A percentile compares a stretch with the other conserved stretches of the same genome.
Conservation (phyloP, 1,284 basidiomycete species). For the Prillingera fragicola region DNA sequence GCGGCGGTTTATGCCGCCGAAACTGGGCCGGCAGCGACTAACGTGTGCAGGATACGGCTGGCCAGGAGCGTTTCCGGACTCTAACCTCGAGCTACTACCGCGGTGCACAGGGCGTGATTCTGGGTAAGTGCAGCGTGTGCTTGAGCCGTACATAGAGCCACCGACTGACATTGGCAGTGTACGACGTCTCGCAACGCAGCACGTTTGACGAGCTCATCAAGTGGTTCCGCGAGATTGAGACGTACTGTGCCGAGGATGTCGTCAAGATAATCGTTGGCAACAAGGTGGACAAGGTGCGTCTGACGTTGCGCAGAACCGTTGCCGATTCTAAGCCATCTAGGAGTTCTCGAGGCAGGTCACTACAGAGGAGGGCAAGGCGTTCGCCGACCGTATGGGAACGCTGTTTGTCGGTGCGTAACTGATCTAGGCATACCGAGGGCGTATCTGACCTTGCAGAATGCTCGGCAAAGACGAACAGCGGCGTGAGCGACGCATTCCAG, state of each 20-base stretch:
- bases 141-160: background rate
- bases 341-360: conserved; percentile 72
- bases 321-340: conserved; percentile 3
- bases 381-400: conserved; percentile 73
- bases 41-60: conserved; percentile 72
- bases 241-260: conserved; percentile 80
- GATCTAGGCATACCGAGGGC: background rate
- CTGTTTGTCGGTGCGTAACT: conserved; percentile 72
- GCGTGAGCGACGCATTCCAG: conserved; percentile 72
- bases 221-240: conserved; percentile 93
- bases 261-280: conserved; percentile 92
- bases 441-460: conserved; percentile 42
- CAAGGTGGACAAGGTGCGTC: conserved; percentile 82
- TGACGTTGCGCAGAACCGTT: too few relatives aligned
- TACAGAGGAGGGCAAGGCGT: conserved; percentile 69
- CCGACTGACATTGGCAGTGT: conserved; percentile 54
- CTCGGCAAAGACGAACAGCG: conserved; percentile 75
- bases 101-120: conserved; percentile 59
- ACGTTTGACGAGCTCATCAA: conserved; percentile 86
- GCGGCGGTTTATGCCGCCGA: background rate
- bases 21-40: too few relatives aligned
- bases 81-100: conserved; percentile 98
- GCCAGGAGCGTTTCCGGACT: conserved; percentile 94
- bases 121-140: conserved; percentile 55
- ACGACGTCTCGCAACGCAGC: conserved; percentile 85